A percentile compares a stretch with the other conserved stretches of the same genome.
phyloP scores from a whole-genome alignment of 164 flowering plant species.

The Nymphaea thermarum region DNA sequence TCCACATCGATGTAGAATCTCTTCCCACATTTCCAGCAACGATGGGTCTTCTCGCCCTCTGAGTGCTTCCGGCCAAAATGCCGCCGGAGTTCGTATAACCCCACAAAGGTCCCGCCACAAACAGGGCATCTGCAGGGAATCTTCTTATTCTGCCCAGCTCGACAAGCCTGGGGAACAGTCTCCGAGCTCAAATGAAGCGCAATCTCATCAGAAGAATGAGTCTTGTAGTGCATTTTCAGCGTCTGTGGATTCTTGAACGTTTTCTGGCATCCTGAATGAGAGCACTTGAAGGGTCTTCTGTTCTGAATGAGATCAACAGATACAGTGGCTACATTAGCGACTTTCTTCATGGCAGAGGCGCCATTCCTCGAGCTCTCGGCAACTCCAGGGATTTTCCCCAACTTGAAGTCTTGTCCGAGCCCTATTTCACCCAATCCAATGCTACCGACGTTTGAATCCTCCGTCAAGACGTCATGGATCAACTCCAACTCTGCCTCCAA shows the following conservation, averaged over 20 bases:
- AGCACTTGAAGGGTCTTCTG: constrained; percentile 4
- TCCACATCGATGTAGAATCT: constrained; percentile 6
- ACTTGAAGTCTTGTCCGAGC: background rate
- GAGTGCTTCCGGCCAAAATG: constrained; percentile 10
- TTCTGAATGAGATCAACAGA: constrained; percentile 5
- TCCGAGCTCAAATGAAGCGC: background rate
- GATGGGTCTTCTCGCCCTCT: constrained; percentile 6
- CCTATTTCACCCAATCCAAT: background rate
- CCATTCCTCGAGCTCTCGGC: background rate
- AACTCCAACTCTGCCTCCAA: background rate
- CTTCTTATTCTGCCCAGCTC: constrained; percentile 5
- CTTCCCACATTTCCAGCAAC: constrained; percentile 7
- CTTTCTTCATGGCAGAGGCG: background rate
- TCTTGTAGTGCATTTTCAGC: constrained; percentile 4
- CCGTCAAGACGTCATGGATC: background rate
- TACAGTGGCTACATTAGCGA: background rate
- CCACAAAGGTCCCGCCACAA: constrained; percentile 6
- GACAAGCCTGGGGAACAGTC: background rate
- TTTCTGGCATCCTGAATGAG: constrained; percentile 4
- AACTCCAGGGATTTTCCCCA: background rate
- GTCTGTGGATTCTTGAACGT: constrained; percentile 7
- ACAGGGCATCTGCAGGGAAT: constrained; percentile 6
- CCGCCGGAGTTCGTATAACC: constrained; percentile 6
- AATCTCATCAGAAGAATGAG: constrained; percentile 1
- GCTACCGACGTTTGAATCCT: background rate